Evolutionary conservation across 1,139 yeast species (phyloP).

Genomic region (Suhomyces bolitotheri): DNA sequence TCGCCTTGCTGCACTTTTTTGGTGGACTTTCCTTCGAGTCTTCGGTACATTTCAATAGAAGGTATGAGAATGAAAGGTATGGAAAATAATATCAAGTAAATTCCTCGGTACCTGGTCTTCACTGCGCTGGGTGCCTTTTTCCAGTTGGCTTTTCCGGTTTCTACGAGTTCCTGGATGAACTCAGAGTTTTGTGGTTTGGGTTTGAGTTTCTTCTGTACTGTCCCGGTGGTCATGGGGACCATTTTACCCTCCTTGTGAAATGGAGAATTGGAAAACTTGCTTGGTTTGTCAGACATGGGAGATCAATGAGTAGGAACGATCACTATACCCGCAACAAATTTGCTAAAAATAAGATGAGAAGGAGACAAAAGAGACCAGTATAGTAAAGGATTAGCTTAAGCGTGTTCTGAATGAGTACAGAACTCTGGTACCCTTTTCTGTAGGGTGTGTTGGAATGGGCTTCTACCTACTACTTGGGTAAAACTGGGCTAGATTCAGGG

Average conservation of each 20-base stretch:
- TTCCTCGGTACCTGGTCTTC: slow-evolving; percentile 40
- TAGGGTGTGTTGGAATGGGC: too few species aligned
- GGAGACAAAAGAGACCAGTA: too few species aligned
- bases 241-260: slow-evolving; percentile 34
- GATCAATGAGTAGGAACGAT: not conserved
- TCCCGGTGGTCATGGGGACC: slow-evolving; percentile 16
- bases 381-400: too few species aligned
- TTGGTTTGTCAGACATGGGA: slow-evolving; percentile 13
- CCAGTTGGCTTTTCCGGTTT: slow-evolving; percentile 49
- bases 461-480: too few species aligned
- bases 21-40: slow-evolving; percentile 45
- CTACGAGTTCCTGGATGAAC: slow-evolving; percentile 36
- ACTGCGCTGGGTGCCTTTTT: slow-evolving; percentile 46
- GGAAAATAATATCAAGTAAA: slow-evolving; percentile 40
- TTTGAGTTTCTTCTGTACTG: slow-evolving; percentile 13
- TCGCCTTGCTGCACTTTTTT: slow-evolving; percentile 48
- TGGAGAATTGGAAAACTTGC: slow-evolving; percentile 27
- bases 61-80: slow-evolving; percentile 41
- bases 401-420: too few species aligned
- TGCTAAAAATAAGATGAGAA: not conserved
- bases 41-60: slow-evolving; percentile 36
- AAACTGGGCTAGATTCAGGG: too few species aligned
- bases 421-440: too few species aligned
- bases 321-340: not conserved
- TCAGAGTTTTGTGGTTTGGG: slow-evolving; percentile 29